Base-by-base conservation (phyloP, 306 rosid species). In the Coriaria nepalensis region DNA sequence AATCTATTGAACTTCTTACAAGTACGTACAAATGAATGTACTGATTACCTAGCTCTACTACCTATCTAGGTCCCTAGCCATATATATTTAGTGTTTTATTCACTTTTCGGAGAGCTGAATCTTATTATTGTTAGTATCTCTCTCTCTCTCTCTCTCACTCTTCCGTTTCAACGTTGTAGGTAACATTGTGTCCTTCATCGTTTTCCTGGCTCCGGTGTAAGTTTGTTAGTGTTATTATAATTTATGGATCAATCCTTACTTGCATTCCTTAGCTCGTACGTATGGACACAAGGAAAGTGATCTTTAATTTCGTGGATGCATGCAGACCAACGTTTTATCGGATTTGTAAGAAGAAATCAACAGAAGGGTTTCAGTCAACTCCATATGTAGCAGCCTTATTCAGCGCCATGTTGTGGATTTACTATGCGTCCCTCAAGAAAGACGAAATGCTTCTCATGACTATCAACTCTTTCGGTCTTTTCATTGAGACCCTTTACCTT, bases 331-430 rank as follows among this genome's bases (percentile, higher is more conserved):
- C 93, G 10, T 90, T 90, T 65, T 14, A 56, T 43, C 63, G 92
- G 53, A 57, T 90, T 34, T 73, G 59, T n/a, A 82, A 71, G 81
- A 90, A 82, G 93, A 90, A 85, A 85, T 60, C 96, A 11, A 90
- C 98, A 0, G 98, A 79, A 60, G 94, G 86, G 37, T 90, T 79
- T 60, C 96, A 85, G 49, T 85, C 98, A 14, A 36, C 79, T 47
- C 95, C 98, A 0, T 90, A 90, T 38, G 85, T 90, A 55, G 81
- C 79, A 6, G 80, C 98, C 46, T 79, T 90, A n/a, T 85, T 90
- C 61, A 82, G 86, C 53, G 80, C 93, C 47, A 90, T 72, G 81
- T 73, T 90, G 57, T 90, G 98, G 98, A 67, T 85, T 2, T 90
- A 81, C 62, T 90, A 90, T 29, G 98, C 98, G 0, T 71, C 71